Evolutionary conservation across 2,329 filamentous ascomycete genomes (phyloP).

Genomic region (Cladorrhinum sp.): DNA sequence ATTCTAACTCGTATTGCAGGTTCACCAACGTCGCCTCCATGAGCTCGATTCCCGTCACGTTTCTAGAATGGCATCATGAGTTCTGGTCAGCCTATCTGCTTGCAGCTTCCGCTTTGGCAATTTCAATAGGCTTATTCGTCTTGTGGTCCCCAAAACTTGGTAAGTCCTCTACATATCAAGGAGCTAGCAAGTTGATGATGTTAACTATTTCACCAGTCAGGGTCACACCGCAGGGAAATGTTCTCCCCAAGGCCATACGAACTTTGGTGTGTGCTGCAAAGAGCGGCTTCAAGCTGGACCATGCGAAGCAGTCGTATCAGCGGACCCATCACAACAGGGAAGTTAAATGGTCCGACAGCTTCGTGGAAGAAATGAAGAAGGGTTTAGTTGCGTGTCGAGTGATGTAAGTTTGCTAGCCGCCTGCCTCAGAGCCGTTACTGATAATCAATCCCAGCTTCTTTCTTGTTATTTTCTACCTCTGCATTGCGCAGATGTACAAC

Average conservation of each 20-base stretch:
- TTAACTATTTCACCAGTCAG: slow-evolving; percentile 15
- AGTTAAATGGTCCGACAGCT: slow-evolving; percentile 57
- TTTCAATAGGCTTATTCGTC: slow-evolving; percentile 39
- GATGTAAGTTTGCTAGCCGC: slow-evolving; percentile 40
- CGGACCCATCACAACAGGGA: slow-evolving; percentile 39
- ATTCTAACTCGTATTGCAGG: slow-evolving; percentile 22
- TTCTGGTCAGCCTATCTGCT: slow-evolving; percentile 60
- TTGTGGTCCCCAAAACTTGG: slow-evolving; percentile 15
- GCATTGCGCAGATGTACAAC: slow-evolving; percentile 55
- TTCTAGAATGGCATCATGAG: slow-evolving; percentile 57
- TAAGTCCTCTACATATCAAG: slow-evolving; percentile 5
- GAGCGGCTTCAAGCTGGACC: slow-evolving; percentile 40
- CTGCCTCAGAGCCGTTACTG: background rate
- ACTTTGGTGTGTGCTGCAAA: slow-evolving; percentile 53
- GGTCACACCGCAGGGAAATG: slow-evolving; percentile 48
- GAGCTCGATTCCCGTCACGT: slow-evolving; percentile 57
- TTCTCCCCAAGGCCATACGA: slow-evolving; percentile 55
- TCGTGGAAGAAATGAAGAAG: slow-evolving; percentile 62
- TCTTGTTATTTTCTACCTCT: slow-evolving; percentile 56
- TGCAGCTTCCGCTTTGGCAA: slow-evolving; percentile 52
- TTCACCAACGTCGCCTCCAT: slow-evolving; percentile 64
- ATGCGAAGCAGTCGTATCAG: slow-evolving; percentile 57
- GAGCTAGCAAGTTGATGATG: background rate
- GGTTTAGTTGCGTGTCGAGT: slow-evolving; percentile 52
- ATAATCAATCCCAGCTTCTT: slow-evolving; percentile 34